A percentile compares a stretch with the other conserved stretches of the same genome.
Conservation (phyloP, 768 basidiomycete genomes). For the Pleurotus giganteus region DNA sequence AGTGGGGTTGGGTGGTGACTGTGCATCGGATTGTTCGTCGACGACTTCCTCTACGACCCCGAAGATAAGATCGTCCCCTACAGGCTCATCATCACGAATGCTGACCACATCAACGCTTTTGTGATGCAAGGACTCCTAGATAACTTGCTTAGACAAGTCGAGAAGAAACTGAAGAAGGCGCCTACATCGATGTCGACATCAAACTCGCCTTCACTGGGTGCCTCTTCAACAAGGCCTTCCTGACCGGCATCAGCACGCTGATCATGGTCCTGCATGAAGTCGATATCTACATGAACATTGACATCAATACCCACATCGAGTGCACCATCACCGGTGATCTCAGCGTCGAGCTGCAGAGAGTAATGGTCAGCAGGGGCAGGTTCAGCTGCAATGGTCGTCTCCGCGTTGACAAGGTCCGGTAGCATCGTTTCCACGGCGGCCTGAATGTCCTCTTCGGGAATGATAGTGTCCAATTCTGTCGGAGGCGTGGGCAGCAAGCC, state of each 20-base stretch:
- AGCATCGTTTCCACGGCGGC: neutral
- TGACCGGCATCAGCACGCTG: neutral
- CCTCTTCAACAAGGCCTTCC: conserved; percentile 9
- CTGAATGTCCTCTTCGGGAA: too few relatives aligned
- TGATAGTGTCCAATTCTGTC: neutral
- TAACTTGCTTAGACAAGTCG: neutral
- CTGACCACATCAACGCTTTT: neutral
- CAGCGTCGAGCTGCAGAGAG: too few relatives aligned
- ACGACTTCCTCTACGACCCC: conserved; percentile 2
- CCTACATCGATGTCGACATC: neutral
- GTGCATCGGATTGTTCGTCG: neutral
- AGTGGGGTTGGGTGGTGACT: too few relatives aligned
- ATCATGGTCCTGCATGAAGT: neutral
- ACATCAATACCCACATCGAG: neutral
- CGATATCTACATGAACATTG: conserved; percentile 18
- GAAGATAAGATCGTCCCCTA: neutral
- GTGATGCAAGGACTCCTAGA: neutral
- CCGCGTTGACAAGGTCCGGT: neutral
- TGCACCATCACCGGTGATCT: too few relatives aligned
- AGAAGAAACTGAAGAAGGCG: neutral
- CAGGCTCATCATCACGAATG: neutral
- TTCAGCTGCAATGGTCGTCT: too few relatives aligned
- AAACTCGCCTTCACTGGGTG: neutral
- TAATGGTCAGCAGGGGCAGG: too few relatives aligned
- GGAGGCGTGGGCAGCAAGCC: neutral